These are phyloP conservation scores for Ehretia macrophylla DNA, from an alignment of 257 asterid species.

Conservation along the genomic window DNA sequence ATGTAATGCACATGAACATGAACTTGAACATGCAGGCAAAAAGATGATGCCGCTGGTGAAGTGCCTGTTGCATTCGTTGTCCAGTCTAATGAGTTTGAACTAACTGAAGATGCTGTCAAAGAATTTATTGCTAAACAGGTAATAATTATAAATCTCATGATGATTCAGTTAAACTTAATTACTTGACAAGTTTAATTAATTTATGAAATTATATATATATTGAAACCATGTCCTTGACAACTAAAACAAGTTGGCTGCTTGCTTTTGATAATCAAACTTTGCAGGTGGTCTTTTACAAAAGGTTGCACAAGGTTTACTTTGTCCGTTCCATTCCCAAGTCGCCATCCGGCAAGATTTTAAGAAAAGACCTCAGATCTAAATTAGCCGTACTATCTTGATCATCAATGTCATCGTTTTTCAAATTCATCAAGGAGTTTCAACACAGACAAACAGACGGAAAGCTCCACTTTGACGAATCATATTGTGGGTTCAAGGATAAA, in stretches of 20 bases:
- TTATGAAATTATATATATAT: no score
- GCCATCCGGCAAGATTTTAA: slow-evolving; percentile 76
- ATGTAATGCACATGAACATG: neutral
- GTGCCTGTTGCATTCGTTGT: slow-evolving; percentile 93
- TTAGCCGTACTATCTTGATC: no score
- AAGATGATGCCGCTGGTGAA: slow-evolving; percentile 78
- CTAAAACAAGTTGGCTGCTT: neutral
- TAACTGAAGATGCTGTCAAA: slow-evolving; percentile 68
- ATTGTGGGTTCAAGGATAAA: no score
- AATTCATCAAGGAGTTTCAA: no score
- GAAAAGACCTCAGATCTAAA: slow-evolving; percentile 78
- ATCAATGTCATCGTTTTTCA: no score
- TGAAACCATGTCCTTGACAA: neutral
- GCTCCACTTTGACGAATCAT: no score
- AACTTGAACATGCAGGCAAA: slow-evolving; percentile 43
- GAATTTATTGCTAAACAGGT: slow-evolving; percentile 82
- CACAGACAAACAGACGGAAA: no score
- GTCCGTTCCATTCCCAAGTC: slow-evolving; percentile 76
- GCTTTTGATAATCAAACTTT: neutral
- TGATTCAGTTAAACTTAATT: neutral
- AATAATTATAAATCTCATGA: neutral
- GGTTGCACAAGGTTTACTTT: slow-evolving; percentile 76
- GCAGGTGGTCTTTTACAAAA: slow-evolving; percentile 90
- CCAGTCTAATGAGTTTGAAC: slow-evolving; percentile 43
- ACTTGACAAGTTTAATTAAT: neutral